A percentile compares a stretch with the other conserved stretches of the same genome.
These are phyloP conservation scores for Glycine latifolia DNA, from an alignment of 306 rosid species.

Conservation along the genomic window DNA sequence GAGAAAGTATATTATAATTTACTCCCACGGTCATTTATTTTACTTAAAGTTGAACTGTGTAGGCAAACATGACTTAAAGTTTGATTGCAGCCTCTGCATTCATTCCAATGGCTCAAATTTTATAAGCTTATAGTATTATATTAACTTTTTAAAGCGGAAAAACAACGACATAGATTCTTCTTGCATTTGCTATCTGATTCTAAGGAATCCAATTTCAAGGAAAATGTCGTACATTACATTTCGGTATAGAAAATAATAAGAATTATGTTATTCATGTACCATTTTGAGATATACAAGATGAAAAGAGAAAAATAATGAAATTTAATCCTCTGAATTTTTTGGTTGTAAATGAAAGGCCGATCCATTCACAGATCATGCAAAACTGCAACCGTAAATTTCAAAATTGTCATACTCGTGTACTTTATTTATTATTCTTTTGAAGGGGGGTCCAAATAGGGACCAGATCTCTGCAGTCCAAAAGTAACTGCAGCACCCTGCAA, in stretches of 20 bases:
- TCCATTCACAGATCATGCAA: neutral
- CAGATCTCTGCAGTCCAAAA: too few species aligned
- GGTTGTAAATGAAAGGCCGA: neutral
- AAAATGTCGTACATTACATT: neutral
- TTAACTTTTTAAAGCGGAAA: neutral
- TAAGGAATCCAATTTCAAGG: too few species aligned
- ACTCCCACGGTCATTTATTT: neutral
- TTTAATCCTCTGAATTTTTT: slow-evolving; percentile 6
- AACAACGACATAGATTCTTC: neutral
- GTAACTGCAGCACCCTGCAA: too few species aligned
- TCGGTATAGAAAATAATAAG: neutral
- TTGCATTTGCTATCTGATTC: neutral
- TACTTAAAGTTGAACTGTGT: neutral
- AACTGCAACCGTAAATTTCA: slow-evolving; percentile 2
- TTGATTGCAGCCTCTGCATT: neutral
- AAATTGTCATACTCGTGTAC: neutral
- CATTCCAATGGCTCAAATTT: too few species aligned
- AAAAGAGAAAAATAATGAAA: neutral
- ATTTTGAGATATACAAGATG: neutral
- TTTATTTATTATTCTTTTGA: too few species aligned
- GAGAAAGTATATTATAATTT: slow-evolving; percentile 5
- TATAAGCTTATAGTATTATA: neutral
- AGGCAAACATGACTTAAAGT: neutral
- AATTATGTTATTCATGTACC: neutral
- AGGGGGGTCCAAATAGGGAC: neutral